Evolutionary conservation across 2,329 filamentous ascomycete species (phyloP).

Genomic region (Alternaria novae-zelandiae): DNA sequence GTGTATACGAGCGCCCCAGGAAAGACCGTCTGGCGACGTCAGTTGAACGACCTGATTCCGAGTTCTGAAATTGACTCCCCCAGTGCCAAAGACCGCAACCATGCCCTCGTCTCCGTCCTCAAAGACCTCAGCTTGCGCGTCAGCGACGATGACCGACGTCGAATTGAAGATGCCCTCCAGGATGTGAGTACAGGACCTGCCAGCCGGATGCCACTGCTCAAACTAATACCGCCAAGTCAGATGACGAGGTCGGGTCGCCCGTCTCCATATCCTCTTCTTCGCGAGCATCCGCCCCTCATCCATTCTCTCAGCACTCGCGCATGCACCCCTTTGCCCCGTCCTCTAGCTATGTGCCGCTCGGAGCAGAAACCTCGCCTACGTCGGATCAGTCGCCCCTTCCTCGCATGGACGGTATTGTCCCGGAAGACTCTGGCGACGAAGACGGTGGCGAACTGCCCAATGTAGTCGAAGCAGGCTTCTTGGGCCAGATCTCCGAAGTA

Average conservation of each 20-base stretch:
- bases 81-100: conserved; percentile 22
- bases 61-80: not conserved
- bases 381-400: conserved; percentile 1
- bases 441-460: not conserved
- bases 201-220: not conserved
- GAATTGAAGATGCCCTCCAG: conserved; percentile 17
- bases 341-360: not conserved
- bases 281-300: not conserved
- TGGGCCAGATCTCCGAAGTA: conserved; percentile 28
- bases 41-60: not conserved
- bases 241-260: not conserved
- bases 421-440: not conserved
- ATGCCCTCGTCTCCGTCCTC: conserved; percentile 15
- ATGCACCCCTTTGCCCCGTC: not conserved
- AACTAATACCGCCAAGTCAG: conserved; percentile 6
- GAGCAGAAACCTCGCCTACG: not conserved
- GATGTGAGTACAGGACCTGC: conserved; percentile 6
- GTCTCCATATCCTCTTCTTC: conserved; percentile 3
- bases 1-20: conserved; percentile 38
- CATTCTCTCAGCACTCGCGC: not conserved
- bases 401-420: not conserved
- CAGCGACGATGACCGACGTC: conserved; percentile 11
- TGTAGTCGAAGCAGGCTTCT: conserved; percentile 8
- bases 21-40: conserved; percentile 38
- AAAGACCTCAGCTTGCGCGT: conserved; percentile 24